Evolutionary conservation across 371 early-diverging fungal species (phyloP).

Genomic region (Entomophthora muscae): DNA sequence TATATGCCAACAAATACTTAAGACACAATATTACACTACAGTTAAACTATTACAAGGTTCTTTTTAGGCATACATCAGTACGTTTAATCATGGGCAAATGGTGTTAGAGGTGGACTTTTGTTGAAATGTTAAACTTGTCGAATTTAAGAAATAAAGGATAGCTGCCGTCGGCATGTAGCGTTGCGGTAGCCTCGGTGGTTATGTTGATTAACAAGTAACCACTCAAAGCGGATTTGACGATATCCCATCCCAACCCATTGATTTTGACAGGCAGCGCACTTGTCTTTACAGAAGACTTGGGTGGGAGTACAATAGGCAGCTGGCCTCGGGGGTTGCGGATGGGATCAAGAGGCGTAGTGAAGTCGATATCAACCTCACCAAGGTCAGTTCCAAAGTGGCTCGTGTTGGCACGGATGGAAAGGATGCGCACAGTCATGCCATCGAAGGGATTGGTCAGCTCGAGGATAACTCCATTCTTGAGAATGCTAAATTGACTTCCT

Average conservation of each 20-base stretch:
- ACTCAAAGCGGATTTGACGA: neutral
- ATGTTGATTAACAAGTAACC: neutral
- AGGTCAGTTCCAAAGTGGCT: neutral
- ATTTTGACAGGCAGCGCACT: neutral
- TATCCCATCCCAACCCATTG: neutral
- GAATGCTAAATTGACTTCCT: neutral
- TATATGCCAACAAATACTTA: no score
- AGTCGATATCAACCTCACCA: neutral
- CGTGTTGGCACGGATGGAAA: neutral
- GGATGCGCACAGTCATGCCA: neutral
- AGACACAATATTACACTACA: no score
- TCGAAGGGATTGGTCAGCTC: conserved; percentile 4
- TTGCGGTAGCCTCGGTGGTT: neutral
- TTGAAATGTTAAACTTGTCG: neutral
- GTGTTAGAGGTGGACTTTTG: neutral
- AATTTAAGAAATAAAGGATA: neutral
- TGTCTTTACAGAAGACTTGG: neutral
- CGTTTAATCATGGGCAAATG: no score
- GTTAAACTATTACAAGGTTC: no score
- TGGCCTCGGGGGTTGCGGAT: neutral
- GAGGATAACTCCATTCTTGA: neutral
- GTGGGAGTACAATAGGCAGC: neutral
- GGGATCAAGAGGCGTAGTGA: neutral
- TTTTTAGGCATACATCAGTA: no score
- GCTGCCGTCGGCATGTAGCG: neutral